Evolutionary conservation across 192 early-diverging fungal species (phyloP).

Genomic region (Coemansia sp.): DNA sequence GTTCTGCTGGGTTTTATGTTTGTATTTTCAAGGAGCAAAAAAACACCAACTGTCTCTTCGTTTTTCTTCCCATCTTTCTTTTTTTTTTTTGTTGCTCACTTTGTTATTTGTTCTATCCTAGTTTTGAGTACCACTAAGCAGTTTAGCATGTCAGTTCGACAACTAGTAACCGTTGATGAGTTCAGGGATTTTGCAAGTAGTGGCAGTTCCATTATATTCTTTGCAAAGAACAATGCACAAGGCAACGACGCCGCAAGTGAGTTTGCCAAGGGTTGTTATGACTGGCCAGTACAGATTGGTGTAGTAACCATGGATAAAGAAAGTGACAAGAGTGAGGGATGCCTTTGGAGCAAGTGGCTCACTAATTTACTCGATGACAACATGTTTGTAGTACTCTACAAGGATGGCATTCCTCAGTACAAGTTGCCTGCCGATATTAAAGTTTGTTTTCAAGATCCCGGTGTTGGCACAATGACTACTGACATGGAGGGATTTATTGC

Average conservation of each 20-base stretch:
- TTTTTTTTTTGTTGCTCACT: not conserved
- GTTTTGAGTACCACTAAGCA: not conserved
- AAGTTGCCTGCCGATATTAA: not conserved
- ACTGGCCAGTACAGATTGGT: not conserved
- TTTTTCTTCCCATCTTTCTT: not conserved
- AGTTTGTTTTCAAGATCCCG: not conserved
- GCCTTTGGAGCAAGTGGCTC: not conserved
- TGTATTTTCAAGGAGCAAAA: not conserved
- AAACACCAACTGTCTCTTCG: not conserved
- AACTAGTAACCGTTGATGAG: not conserved
- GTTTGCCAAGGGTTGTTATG: not conserved
- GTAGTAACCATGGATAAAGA: not conserved
- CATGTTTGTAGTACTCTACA: not conserved
- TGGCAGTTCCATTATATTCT: not conserved
- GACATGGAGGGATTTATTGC: constrained; percentile 3
- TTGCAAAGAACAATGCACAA: not conserved
- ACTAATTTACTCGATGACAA: not conserved
- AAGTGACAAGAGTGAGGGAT: not conserved
- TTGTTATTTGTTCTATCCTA: not conserved
- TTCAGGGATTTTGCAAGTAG: not conserved
- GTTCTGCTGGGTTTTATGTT: not conserved
- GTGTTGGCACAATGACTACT: not conserved
- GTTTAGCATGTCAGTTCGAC: not conserved
- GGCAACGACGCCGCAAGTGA: not conserved
- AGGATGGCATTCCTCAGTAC: not conserved